Conservation (phyloP, 305 asterid genomes). For the Coffea humblotiana region DNA sequence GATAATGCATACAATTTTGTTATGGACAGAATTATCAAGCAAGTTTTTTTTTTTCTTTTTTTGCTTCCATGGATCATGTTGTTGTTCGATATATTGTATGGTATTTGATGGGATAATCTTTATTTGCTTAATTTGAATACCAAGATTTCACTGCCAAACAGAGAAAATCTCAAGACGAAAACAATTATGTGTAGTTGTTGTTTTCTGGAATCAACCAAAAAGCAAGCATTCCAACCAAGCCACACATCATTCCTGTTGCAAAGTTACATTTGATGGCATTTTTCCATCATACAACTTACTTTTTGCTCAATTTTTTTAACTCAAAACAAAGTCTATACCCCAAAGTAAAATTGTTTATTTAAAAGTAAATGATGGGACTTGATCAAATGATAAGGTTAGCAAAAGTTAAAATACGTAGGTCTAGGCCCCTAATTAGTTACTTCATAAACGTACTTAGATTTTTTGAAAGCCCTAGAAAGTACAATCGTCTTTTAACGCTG, state of each 20-base stretch:
- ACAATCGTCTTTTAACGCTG: neutral
- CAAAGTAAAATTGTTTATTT: neutral
- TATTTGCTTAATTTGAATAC: neutral
- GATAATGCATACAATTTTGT: neutral
- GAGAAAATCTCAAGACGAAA: neutral
- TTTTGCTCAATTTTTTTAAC: neutral
- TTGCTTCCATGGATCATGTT: neutral
- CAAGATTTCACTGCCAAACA: neutral
- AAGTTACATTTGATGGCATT: constrained; percentile 10
- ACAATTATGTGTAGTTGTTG: too few relatives aligned
- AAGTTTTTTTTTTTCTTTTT: neutral
- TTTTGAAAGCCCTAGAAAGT: neutral
- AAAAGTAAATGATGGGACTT: neutral
- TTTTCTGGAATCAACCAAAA: neutral
- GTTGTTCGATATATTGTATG: neutral
- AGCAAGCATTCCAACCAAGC: constrained; percentile 5
- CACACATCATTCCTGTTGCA: constrained; percentile 10
- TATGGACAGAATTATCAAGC: neutral
- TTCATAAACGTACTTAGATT: neutral
- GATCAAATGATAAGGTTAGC: neutral
- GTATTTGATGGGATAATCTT: too few relatives aligned
- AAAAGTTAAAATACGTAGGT: neutral
- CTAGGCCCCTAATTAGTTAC: neutral
- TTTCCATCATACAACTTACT: neutral
- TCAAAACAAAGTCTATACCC: neutral